Evolutionary conservation across 2,329 filamentous ascomycete genomes (phyloP).

Genomic region (Botrytis medusae): DNA sequence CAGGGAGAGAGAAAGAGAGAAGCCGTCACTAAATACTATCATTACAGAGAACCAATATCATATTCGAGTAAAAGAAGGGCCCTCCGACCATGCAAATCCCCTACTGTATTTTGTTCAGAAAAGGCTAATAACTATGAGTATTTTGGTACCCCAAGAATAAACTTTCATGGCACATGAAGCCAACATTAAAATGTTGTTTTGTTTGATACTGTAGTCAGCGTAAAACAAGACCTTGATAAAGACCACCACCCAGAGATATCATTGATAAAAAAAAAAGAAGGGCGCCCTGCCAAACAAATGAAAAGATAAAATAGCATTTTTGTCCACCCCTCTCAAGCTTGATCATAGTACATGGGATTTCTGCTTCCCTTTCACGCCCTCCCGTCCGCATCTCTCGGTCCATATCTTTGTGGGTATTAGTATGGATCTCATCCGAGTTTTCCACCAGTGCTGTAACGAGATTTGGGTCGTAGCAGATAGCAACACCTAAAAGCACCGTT

Average conservation of each 20-base stretch:
- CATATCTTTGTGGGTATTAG: neutral
- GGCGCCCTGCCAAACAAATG: slow-evolving; percentile 26
- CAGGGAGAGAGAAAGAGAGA: neutral
- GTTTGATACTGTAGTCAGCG: slow-evolving; percentile 11
- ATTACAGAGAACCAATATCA: neutral
- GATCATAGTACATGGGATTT: slow-evolving; percentile 33
- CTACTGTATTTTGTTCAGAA: slow-evolving; percentile 15
- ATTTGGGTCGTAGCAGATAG: slow-evolving; percentile 20
- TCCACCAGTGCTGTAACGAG: slow-evolving; percentile 21
- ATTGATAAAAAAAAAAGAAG: slow-evolving; percentile 25
- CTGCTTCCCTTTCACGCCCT: slow-evolving; percentile 23
- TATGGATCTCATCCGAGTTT: slow-evolving; percentile 4
- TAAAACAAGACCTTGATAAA: slow-evolving; percentile 10
- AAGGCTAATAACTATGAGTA: slow-evolving; percentile 16
- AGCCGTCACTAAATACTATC: neutral
- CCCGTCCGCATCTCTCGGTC: slow-evolving; percentile 8
- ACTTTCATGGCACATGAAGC: slow-evolving; percentile 24
- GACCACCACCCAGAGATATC: slow-evolving; percentile 25
- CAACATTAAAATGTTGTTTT: slow-evolving; percentile 36
- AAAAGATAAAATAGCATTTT: slow-evolving; percentile 28
- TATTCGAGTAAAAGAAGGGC: neutral
- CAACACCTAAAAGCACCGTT: slow-evolving; percentile 22
- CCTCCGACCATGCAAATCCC: slow-evolving; percentile 6
- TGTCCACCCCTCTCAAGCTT: slow-evolving; percentile 26
- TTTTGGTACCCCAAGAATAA: slow-evolving; percentile 25